These are phyloP conservation scores for Cyclotella distinguenda DNA, from an alignment of 108 stramenopile species.

Conservation along the genomic window DNA sequence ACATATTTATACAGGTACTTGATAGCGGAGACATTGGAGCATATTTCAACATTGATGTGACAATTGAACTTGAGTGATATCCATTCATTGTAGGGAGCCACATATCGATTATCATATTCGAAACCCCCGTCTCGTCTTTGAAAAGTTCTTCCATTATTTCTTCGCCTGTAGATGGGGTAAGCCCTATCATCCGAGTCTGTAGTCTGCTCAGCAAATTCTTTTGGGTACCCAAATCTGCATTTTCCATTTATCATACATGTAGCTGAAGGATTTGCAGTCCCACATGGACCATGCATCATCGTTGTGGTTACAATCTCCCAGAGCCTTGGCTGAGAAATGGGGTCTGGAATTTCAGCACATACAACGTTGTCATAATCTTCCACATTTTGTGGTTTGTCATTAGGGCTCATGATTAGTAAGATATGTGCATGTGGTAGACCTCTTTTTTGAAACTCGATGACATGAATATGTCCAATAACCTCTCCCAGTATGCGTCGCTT, in stretches of 20 bases:
- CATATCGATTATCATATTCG: constrained; percentile 8
- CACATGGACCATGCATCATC: constrained; percentile 20
- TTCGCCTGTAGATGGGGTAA: constrained; percentile 1
- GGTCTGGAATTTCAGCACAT: constrained; percentile 33
- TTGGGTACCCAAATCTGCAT: not conserved
- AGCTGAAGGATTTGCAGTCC: not conserved
- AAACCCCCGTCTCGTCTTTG: not conserved
- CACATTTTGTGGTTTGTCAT: too few relatives aligned
- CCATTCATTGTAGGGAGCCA: constrained; percentile 22
- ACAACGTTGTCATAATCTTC: constrained; percentile 11
- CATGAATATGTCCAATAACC: not conserved
- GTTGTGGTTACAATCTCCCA: not conserved
- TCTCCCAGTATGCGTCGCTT: not conserved
- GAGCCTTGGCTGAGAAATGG: constrained; percentile 8
- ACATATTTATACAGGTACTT: constrained; percentile 19
- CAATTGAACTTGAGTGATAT: constrained; percentile 7
- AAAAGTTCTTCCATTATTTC: not conserved
- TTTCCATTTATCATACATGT: constrained; percentile 2
- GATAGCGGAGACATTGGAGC: constrained; percentile 11
- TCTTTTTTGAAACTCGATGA: constrained; percentile 18
- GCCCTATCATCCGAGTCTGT: not conserved
- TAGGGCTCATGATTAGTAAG: not conserved
- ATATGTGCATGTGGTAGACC: constrained; percentile 13
- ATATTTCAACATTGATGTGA: constrained; percentile 37
- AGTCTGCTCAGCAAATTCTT: not conserved